phyloP scores from a whole-genome alignment of 139 green algal species.

The Coccomyxa sp. region DNA sequence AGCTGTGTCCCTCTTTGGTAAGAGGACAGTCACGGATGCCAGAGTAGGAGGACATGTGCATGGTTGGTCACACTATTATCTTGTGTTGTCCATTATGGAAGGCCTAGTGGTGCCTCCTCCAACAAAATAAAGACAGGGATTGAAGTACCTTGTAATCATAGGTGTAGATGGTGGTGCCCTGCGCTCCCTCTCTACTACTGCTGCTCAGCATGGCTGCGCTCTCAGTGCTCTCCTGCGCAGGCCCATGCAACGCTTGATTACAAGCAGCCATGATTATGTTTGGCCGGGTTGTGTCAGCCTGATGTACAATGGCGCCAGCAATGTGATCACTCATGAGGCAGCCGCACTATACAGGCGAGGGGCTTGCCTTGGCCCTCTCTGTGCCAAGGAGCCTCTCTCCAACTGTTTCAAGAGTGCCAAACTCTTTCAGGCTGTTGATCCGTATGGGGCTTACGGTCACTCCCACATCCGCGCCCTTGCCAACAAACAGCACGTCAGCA shows the following conservation, averaged over 20 bases:
- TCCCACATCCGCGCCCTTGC: conserved; percentile 56
- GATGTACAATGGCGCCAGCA: too few species aligned
- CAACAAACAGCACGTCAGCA: conserved; percentile 71
- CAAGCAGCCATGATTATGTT: too few species aligned
- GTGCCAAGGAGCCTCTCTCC: conserved; percentile 51
- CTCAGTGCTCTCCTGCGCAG: conserved; percentile 65
- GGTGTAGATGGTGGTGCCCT: conserved; percentile 28
- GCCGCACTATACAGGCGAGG: too few species aligned
- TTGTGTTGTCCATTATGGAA: too few species aligned
- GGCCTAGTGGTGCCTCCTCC: not conserved
- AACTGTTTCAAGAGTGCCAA: conserved; percentile 53
- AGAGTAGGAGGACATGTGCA: too few species aligned
- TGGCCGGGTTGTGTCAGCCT: too few species aligned
- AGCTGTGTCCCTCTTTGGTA: not conserved
- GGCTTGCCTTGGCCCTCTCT: conserved; percentile 32
- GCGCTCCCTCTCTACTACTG: conserved; percentile 7
- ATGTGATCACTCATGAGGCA: not conserved
- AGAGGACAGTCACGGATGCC: too few species aligned
- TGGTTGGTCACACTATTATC: too few species aligned
- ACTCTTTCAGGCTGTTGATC: conserved; percentile 50
- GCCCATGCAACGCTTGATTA: not conserved
- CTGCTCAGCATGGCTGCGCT: conserved; percentile 36
- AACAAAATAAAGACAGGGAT: not conserved
- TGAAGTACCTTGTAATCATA: conserved; percentile 9
- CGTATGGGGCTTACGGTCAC: conserved; percentile 72